Base-by-base conservation (phyloP, 1,139 yeast genomes). In the Hansenula anomala region DNA sequence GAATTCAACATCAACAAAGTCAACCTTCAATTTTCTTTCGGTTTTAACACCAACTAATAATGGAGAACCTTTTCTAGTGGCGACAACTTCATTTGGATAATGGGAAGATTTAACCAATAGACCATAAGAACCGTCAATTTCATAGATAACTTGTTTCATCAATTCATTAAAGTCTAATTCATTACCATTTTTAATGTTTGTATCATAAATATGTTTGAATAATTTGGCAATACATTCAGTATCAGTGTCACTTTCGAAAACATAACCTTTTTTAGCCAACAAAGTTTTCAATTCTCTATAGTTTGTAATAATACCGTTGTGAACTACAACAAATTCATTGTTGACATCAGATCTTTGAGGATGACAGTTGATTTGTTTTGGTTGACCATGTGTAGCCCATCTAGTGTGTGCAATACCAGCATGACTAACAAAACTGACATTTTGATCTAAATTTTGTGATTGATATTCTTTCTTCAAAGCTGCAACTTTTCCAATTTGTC, bases 301-400 rank as follows among this genome's bases (percentile, higher is more conserved):
- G 67, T 94, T 94, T 56, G 98, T 90, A 63, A 94, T 88, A 62
- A 94, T 92, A 74, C 99, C 99, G 57, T 94, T 94, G 70, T 94
- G 99, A 38, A 94, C 97, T 47, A 94, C 83, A 29, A 86, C 80
- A 58, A 94, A 94, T 61, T 90, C 96, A 51, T 84, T 84, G 38
- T 67, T 64, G 11, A 75, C 73, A 61, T 88, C 98, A 1, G 96
- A 87, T 53, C 94, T 72, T 61, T 92, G 98, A 38, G 99, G 99
- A 61, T 94, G 99, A 63, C 97, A 92, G 71, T 94, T 94, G 49
- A 67, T 59, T 44, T 74, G 78, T 55, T 77, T 78, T 41, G 97
- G 97, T 56, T 82, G 87, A 64, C 99, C 99, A 65, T 94, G 99
- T 33, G 99, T 94, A 35, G 99, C 98, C 99, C 99, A 94, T 72